These are phyloP conservation scores for Backusella liffmaniae DNA, from an alignment of 192 early-diverging fungal genomes.

Conservation along the genomic window DNA sequence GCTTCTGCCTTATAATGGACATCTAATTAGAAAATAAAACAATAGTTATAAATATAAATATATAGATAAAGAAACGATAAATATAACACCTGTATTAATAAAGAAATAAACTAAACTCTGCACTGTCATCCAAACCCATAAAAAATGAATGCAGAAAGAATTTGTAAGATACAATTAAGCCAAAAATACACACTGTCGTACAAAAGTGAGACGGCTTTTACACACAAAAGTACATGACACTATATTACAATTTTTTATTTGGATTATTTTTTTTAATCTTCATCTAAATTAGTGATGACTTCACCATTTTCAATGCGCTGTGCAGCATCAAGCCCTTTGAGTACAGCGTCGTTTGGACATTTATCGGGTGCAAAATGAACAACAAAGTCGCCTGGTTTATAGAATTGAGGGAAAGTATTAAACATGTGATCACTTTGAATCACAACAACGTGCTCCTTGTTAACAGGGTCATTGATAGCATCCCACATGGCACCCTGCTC, in stretches of 20 bases:
- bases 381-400: slow-evolving; percentile 48
- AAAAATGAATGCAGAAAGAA: too few species aligned
- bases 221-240: neutral
- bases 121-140: too few species aligned
- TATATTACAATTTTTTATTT: slow-evolving; percentile 3
- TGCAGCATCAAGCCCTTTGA: slow-evolving; percentile 40
- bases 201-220: too few species aligned
- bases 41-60: too few species aligned
- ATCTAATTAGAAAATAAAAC: too few species aligned
- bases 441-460: slow-evolving; percentile 29
- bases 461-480: slow-evolving; percentile 40
- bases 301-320: slow-evolving; percentile 27
- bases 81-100: too few species aligned
- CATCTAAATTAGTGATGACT: slow-evolving; percentile 11
- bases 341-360: slow-evolving; percentile 48
- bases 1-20: slow-evolving; percentile 79
- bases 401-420: slow-evolving; percentile 55
- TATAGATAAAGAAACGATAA: too few species aligned
- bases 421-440: slow-evolving; percentile 48
- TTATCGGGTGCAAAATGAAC: slow-evolving; percentile 59
- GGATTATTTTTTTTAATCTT: neutral
- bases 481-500: slow-evolving; percentile 63
- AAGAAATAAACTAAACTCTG: too few species aligned
- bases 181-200: too few species aligned
- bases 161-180: too few species aligned